Evolutionary conservation across 768 basidiomycete species (phyloP).

Genomic region (Gymnopilus dilepis): DNA sequence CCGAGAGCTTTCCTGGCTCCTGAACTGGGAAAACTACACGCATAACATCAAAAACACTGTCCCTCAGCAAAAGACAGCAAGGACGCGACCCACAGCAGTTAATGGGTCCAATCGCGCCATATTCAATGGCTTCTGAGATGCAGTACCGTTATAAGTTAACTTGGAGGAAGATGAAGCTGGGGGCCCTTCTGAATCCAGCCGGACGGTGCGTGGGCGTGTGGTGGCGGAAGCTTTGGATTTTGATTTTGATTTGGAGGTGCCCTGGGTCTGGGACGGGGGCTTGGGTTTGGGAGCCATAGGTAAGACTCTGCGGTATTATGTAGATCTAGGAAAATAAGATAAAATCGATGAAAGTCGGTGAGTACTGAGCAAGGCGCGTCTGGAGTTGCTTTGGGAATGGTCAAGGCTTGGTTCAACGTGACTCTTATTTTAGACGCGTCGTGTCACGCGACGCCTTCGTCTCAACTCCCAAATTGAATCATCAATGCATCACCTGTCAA

Average conservation of each 20-base stretch:
- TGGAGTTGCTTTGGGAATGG: too few relatives aligned
- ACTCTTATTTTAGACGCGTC: too few relatives aligned
- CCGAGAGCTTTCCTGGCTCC: too few relatives aligned
- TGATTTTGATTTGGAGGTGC: slow-evolving; percentile 15
- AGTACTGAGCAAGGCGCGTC: too few relatives aligned
- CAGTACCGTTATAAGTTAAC: too few relatives aligned
- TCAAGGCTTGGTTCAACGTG: too few relatives aligned
- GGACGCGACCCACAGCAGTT: slow-evolving; percentile 37
- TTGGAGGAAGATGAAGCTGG: slow-evolving; percentile 15
- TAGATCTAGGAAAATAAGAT: too few relatives aligned
- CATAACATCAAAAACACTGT: slow-evolving; percentile 18
- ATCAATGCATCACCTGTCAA: too few relatives aligned
- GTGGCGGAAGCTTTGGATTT: slow-evolving; percentile 12
- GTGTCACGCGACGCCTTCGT: too few relatives aligned
- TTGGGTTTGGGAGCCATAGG: slow-evolving; percentile 19
- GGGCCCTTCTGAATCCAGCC: slow-evolving; percentile 18
- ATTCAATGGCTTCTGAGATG: background rate
- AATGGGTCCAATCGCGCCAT: slow-evolving; percentile 37
- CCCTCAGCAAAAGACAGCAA: background rate
- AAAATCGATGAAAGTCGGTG: too few relatives aligned
- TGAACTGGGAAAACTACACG: slow-evolving; percentile 32
- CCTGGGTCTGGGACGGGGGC: slow-evolving; percentile 13
- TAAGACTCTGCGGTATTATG: background rate
- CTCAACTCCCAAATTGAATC: too few relatives aligned
- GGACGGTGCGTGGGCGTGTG: slow-evolving; percentile 24